Conservation (phyloP, 2,329 filamentous ascomycete species). For the Aspergillus costaricaensis region DNA sequence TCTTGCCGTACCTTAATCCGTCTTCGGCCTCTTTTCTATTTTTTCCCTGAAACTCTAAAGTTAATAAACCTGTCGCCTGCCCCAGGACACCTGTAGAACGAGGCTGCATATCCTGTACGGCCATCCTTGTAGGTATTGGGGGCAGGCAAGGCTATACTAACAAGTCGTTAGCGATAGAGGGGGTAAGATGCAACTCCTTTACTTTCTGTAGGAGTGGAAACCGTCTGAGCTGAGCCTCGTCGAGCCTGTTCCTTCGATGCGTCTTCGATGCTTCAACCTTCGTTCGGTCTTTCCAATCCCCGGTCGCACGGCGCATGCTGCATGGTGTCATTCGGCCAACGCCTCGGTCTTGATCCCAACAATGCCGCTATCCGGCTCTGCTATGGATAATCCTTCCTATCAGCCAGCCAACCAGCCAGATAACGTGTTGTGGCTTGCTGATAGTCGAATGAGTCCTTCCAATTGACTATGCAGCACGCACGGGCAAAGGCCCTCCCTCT, state of each 20-base stretch:
- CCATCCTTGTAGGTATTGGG: background rate
- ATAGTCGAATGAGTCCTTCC: conserved; percentile 15
- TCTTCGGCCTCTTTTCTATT: conserved; percentile 1
- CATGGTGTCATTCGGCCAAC: conserved; percentile 20
- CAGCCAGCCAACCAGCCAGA: conserved; percentile 12
- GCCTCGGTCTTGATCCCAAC: conserved; percentile 16
- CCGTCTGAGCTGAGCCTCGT: conserved; percentile 20
- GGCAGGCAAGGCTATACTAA: background rate
- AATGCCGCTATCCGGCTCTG: conserved; percentile 19
- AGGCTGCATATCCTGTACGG: background rate
- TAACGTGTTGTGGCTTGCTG: conserved; percentile 24
- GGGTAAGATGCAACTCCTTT: too few relatives aligned
- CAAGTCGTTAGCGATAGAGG: background rate
- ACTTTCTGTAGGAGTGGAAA: too few relatives aligned
- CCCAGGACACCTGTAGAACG: background rate
- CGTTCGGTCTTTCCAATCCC: conserved; percentile 7
- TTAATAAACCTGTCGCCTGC: background rate
- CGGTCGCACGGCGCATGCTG: conserved; percentile 7
- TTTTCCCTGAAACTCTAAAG: conserved; percentile 2
- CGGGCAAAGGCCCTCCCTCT: conserved; percentile 13
- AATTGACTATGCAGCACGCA: conserved; percentile 15
- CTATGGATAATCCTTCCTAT: conserved; percentile 11
- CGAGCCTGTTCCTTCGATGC: conserved; percentile 30
- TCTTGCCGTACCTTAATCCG: conserved; percentile 9
- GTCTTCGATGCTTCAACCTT: conserved; percentile 31